These are phyloP conservation scores for Amanita molliuscula DNA, from an alignment of 768 basidiomycete genomes.

Conservation along the genomic window DNA sequence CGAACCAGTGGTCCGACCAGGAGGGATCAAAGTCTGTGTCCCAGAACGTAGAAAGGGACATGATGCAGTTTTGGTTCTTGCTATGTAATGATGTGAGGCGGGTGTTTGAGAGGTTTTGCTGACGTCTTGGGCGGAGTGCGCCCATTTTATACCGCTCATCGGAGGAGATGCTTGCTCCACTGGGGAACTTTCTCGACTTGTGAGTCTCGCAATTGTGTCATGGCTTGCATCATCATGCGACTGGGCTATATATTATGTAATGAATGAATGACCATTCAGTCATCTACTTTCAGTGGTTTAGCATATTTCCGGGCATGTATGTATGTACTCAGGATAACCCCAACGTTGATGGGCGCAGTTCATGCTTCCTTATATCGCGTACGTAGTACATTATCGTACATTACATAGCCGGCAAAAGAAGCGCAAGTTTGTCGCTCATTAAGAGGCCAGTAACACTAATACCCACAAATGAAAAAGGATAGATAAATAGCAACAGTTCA, in stretches of 20 bases:
- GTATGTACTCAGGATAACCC: too few relatives aligned
- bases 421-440: not conserved
- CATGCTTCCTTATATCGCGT: too few relatives aligned
- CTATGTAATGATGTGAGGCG: not conserved
- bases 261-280: too few relatives aligned
- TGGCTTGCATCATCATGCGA: constrained; percentile 1
- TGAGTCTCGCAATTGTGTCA: constrained; percentile 1
- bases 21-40: not conserved
- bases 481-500: not conserved
- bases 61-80: not conserved
- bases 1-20: not conserved
- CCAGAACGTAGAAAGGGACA: constrained; percentile 1
- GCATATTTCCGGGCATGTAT: too few relatives aligned
- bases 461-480: too few relatives aligned
- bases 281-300: too few relatives aligned
- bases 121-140: not conserved
- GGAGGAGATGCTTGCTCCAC: not conserved
- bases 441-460: not conserved
- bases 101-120: not conserved
- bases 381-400: too few relatives aligned
- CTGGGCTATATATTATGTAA: not conserved
- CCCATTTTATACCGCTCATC: not conserved
- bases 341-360: too few relatives aligned
- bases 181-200: not conserved
- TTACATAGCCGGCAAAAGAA: too few relatives aligned